These are phyloP conservation scores for Fraxinus pennsylvanica DNA, from an alignment of 257 asterid species.

Conservation along the genomic window DNA sequence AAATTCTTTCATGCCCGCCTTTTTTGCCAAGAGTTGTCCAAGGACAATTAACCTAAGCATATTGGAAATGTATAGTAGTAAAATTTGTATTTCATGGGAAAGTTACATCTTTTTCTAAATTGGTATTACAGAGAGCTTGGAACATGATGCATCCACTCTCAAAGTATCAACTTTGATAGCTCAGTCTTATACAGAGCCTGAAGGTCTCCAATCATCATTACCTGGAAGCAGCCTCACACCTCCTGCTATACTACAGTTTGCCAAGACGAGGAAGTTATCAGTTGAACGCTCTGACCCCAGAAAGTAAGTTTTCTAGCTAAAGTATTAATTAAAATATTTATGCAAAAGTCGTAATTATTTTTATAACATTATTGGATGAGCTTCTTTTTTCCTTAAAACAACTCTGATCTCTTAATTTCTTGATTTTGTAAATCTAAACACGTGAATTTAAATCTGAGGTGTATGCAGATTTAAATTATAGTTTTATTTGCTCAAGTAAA, in stretches of 20 bases:
- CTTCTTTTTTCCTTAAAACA: constrained; percentile 1
- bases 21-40: constrained; percentile 6
- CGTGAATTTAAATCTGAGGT: constrained; percentile 4
- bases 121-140: constrained; percentile 50
- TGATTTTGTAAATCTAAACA: not conserved
- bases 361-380: not conserved
- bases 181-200: constrained; percentile 79
- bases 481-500: constrained; percentile 13
- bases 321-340: constrained; percentile 11
- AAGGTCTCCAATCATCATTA: constrained; percentile 62
- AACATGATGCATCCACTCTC: constrained; percentile 66
- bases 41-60: constrained; percentile 1
- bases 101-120: constrained; percentile 29
- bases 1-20: not conserved
- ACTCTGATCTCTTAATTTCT: not conserved
- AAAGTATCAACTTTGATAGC: constrained; percentile 70
- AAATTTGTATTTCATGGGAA: constrained; percentile 22
- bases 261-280: constrained; percentile 87
- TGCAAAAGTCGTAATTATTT: not conserved
- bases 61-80: constrained; percentile 1
- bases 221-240: constrained; percentile 71
- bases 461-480: constrained; percentile 18
- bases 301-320: constrained; percentile 56
- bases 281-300: constrained; percentile 86
- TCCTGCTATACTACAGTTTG: constrained; percentile 77